phyloP scores from a whole-genome alignment of 108 stramenopile genomes.

The Cyclotella atomus region DNA sequence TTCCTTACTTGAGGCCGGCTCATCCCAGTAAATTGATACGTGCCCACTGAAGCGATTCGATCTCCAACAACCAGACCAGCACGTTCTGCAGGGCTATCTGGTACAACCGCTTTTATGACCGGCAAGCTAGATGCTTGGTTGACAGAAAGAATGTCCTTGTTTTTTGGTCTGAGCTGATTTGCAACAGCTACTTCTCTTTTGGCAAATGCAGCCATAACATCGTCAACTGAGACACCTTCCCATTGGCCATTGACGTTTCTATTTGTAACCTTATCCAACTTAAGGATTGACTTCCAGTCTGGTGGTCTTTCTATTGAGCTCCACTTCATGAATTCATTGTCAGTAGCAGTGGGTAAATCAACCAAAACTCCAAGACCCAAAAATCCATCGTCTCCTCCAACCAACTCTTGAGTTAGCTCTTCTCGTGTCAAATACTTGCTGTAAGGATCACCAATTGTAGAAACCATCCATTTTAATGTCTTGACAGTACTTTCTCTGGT shows the following conservation, averaged over 20 bases:
- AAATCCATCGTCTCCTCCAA: conserved; percentile 63
- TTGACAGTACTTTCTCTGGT: conserved; percentile 65
- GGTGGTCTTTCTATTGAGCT: not conserved
- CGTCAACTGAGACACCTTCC: conserved; percentile 3
- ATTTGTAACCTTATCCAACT: conserved; percentile 21
- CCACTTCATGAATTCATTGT: conserved; percentile 3
- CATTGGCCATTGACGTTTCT: conserved; percentile 22
- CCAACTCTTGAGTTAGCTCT: conserved; percentile 64
- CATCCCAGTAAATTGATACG: conserved; percentile 64
- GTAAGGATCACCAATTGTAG: conserved; percentile 73
- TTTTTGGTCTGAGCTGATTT: not conserved
- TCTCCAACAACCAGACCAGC: conserved; percentile 84
- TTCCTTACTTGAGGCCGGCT: conserved; percentile 42
- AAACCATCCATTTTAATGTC: conserved; percentile 67
- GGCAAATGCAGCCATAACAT: conserved; percentile 1
- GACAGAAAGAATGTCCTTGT: conserved; percentile 19
- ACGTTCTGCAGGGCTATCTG: conserved; percentile 83
- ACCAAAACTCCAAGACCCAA: conserved; percentile 75
- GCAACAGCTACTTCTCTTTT: not conserved
- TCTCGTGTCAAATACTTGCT: conserved; percentile 80
- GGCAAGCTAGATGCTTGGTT: conserved; percentile 63
- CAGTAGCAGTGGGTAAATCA: conserved; percentile 37
- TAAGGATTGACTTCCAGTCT: not conserved
- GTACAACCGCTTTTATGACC: conserved; percentile 73
- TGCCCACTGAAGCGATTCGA: conserved; percentile 77